These are phyloP conservation scores for Coccomyxa sp. DNA, from an alignment of 139 green algal species.

Conservation along the genomic window DNA sequence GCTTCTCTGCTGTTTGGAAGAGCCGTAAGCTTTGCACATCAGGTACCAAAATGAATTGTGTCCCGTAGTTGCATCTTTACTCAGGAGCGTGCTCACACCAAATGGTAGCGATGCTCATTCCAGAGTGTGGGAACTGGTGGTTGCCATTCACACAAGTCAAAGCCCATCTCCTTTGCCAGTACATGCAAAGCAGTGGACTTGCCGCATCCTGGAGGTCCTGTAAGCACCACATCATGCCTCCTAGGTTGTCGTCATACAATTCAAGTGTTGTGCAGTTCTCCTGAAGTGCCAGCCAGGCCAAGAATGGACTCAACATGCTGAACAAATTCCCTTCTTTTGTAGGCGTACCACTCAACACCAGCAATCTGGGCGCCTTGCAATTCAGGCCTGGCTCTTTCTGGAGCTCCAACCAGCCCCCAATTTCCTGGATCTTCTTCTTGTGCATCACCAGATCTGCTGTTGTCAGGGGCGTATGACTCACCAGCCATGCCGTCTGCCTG, in stretches of 20 bases:
- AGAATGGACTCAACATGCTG: neutral
- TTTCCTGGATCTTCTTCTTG: constrained; percentile 64
- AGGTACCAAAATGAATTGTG: neutral
- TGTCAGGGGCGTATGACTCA: constrained; percentile 41
- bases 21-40: neutral
- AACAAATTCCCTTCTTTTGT: neutral
- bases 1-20: too few relatives aligned
- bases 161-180: constrained; percentile 47
- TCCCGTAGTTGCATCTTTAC: neutral
- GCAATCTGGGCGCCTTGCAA: constrained; percentile 2
- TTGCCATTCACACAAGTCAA: constrained; percentile 64
- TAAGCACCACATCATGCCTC: neutral
- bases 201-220: constrained; percentile 67
- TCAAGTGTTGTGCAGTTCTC: neutral
- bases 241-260: neutral
- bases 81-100: neutral
- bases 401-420: constrained; percentile 54
- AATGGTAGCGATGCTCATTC: constrained; percentile 50
- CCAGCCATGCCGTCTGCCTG: constrained; percentile 30
- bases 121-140: constrained; percentile 55
- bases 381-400: constrained; percentile 14
- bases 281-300: neutral
- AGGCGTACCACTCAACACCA: constrained; percentile 19
- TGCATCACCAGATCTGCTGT: constrained; percentile 55
- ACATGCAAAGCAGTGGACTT: constrained; percentile 56